These are phyloP conservation scores for Conringia planisiliqua DNA, from an alignment of 345 rosid species.

Conservation along the genomic window DNA sequence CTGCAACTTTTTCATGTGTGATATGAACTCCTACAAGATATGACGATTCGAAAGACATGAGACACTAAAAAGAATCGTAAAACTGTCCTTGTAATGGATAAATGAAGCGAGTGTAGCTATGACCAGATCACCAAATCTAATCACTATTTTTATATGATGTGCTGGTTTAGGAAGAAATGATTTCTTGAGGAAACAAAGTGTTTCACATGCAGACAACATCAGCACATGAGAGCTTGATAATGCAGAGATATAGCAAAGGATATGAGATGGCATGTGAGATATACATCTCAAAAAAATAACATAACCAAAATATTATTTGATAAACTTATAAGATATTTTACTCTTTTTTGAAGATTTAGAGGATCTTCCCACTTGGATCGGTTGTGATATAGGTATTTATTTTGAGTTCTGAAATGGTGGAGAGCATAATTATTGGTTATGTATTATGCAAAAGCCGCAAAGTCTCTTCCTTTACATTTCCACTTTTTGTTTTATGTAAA, in stretches of 20 bases:
- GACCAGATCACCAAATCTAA: slow-evolving; percentile 9
- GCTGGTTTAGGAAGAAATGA: background rate
- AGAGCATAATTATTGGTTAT: slow-evolving; percentile 36
- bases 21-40: slow-evolving; percentile 6
- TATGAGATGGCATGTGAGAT: slow-evolving; percentile 24
- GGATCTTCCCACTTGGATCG: slow-evolving; percentile 38
- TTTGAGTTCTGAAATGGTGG: slow-evolving; percentile 35
- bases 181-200: slow-evolving; percentile 13
- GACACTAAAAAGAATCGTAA: background rate
- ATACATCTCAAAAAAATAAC: background rate
- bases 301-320: background rate
- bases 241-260: slow-evolving; percentile 20
- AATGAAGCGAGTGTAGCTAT: slow-evolving; percentile 9
- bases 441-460: slow-evolving; percentile 39
- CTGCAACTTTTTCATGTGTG: slow-evolving; percentile 18
- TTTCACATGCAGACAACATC: slow-evolving; percentile 29
- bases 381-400: slow-evolving; percentile 19
- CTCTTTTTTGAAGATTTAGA: slow-evolving; percentile 31
- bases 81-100: slow-evolving; percentile 7
- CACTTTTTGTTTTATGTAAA: slow-evolving; percentile 20
- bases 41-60: background rate
- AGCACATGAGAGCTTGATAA: slow-evolving; percentile 32
- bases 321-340: slow-evolving; percentile 10
- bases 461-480: slow-evolving; percentile 14
- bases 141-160: background rate